Evolutionary conservation across 2,329 filamentous ascomycete species (phyloP).

Genomic region (Pseudopyricularia cyperi): DNA sequence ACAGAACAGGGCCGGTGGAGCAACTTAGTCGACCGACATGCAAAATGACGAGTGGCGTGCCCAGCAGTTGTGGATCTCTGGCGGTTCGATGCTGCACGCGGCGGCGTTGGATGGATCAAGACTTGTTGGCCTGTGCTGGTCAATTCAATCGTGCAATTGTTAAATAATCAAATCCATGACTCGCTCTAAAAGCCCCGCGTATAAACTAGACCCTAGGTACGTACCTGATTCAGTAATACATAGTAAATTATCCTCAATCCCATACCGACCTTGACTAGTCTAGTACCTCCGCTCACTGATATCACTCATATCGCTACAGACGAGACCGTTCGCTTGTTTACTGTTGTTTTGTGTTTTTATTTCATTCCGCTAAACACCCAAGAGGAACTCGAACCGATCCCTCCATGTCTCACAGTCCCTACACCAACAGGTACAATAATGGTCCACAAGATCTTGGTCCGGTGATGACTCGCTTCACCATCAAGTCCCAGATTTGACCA

Average conservation of each 20-base stretch:
- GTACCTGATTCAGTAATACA: too few relatives aligned
- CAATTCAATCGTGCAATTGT: too few relatives aligned
- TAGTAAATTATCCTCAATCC: too few relatives aligned
- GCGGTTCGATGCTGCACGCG: neutral
- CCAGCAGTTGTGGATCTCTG: neutral
- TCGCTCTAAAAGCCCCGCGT: too few relatives aligned
- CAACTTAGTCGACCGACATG: neutral
- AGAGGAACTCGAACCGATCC: neutral
- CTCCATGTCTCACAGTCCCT: neutral
- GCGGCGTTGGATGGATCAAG: neutral
- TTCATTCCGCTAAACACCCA: neutral
- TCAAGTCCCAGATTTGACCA: neutral
- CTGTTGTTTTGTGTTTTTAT: neutral
- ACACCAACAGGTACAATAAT: neutral
- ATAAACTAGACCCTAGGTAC: too few relatives aligned
- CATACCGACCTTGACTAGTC: too few relatives aligned
- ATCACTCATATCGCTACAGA: too few relatives aligned
- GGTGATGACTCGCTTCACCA: neutral
- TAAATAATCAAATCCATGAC: too few relatives aligned
- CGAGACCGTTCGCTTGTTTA: too few relatives aligned
- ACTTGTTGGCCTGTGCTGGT: neutral
- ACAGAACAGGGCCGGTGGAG: neutral
- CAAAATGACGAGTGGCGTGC: slow-evolving; percentile 5
- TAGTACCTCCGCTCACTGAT: too few relatives aligned
- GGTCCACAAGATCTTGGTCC: neutral